Percentiles rank a stretch among this genome's conserved stretches.
These are phyloP conservation scores for Albizia julibrissin DNA, from an alignment of 306 rosid species.

Conservation along the genomic window DNA sequence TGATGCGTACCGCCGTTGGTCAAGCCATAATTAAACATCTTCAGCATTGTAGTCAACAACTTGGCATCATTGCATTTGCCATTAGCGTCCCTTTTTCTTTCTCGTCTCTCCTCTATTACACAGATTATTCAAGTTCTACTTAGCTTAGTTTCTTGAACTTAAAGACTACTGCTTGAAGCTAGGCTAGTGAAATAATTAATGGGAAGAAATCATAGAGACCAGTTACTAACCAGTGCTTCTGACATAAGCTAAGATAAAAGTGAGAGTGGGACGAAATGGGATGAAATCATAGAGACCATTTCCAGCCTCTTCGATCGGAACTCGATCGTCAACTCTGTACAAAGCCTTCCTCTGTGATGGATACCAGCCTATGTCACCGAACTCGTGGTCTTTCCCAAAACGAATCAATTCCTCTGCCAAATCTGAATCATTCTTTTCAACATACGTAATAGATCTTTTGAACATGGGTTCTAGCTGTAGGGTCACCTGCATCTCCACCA, in stretches of 20 bases:
- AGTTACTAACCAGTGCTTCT: not conserved
- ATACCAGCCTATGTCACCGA: not conserved
- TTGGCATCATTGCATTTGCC: constrained; percentile 55
- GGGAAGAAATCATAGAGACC: too few relatives aligned
- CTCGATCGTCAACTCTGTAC: not conserved
- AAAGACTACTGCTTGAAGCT: too few relatives aligned
- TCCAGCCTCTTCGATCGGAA: not conserved
- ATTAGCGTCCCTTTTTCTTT: constrained; percentile 37
- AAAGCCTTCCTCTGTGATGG: not conserved
- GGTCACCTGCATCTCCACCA: not conserved
- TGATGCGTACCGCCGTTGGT: constrained; percentile 48
- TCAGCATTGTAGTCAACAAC: constrained; percentile 28
- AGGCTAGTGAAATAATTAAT: too few relatives aligned
- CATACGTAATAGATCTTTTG: not conserved
- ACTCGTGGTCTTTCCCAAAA: not conserved
- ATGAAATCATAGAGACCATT: not conserved
- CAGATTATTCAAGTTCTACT: not conserved
- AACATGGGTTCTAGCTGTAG: not conserved
- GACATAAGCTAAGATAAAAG: not conserved
- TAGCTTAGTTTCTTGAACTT: too few relatives aligned
- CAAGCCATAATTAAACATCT: constrained; percentile 39
- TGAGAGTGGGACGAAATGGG: not conserved
- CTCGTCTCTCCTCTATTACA: constrained; percentile 52
- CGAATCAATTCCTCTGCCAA: not conserved
- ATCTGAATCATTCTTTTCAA: not conserved